A percentile compares a stretch with the other conserved stretches of the same genome.
phyloP scores from a whole-genome alignment of 768 basidiomycete genomes.

The Sistotremastrum suecicum region DNA sequence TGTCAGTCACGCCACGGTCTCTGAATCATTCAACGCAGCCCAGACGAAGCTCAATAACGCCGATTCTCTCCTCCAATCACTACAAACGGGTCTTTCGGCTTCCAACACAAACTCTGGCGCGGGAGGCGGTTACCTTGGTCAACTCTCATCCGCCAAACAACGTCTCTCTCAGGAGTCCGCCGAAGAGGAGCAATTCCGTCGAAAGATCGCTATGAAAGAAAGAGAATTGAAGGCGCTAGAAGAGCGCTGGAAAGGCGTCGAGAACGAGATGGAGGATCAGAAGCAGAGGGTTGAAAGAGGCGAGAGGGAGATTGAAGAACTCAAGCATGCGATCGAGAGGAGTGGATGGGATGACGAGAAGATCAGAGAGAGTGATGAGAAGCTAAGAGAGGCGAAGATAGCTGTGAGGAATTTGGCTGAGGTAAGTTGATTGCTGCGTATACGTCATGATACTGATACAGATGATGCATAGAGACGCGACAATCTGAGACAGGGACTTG shows the following conservation, averaged over 20 bases:
- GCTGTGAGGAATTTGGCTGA: slow-evolving; percentile 46
- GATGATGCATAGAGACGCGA: slow-evolving; percentile 46
- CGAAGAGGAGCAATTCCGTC: slow-evolving; percentile 71
- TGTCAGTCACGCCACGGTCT: slow-evolving; percentile 43
- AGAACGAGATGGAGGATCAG: slow-evolving; percentile 71
- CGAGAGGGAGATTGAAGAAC: slow-evolving; percentile 41
- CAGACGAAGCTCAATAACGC: slow-evolving; percentile 50
- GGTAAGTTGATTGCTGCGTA: slow-evolving; percentile 24
- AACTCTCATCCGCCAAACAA: slow-evolving; percentile 74
- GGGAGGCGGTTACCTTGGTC: slow-evolving; percentile 92
- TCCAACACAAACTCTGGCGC: slow-evolving; percentile 45
- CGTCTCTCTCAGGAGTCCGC: slow-evolving; percentile 63
- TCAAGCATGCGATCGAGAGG: slow-evolving; percentile 35
- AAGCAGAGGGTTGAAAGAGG: slow-evolving; percentile 50
- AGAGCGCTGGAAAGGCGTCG: slow-evolving; percentile 66
- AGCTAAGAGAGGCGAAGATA: slow-evolving; percentile 36
- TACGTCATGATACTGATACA: slow-evolving; percentile 1
- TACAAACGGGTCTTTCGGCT: slow-evolving; percentile 83
- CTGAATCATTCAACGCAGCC: slow-evolving; percentile 50
- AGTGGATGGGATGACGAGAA: slow-evolving; percentile 69
- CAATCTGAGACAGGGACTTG: slow-evolving; percentile 44
- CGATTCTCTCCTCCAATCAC: slow-evolving; percentile 90
- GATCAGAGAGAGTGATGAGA: slow-evolving; percentile 43
- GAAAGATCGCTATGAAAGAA: slow-evolving; percentile 62
- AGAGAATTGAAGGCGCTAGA: slow-evolving; percentile 71